These are phyloP conservation scores for Candida orba DNA, from an alignment of 805 yeast genomes.

Conservation along the genomic window DNA sequence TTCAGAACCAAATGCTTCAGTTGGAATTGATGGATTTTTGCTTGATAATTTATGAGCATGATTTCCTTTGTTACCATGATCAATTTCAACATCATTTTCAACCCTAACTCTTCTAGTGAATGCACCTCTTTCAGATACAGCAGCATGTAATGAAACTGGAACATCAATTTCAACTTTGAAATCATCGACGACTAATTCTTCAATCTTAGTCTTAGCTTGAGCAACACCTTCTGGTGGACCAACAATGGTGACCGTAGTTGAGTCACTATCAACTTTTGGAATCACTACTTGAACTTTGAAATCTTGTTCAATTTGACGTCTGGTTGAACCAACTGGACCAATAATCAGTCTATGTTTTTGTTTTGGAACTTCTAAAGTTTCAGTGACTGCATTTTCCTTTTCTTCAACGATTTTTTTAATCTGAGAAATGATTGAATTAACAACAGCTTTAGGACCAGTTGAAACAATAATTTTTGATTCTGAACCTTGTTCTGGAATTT, in stretches of 20 bases:
- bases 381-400: conserved; percentile 52
- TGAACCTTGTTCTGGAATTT: conserved; percentile 62
- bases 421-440: conserved; percentile 55
- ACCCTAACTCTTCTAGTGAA: conserved; percentile 46
- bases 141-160: conserved; percentile 51
- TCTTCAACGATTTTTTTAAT: conserved; percentile 56
- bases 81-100: conserved; percentile 50
- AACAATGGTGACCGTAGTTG: conserved; percentile 44
- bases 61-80: conserved; percentile 44
- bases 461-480: conserved; percentile 52
- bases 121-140: conserved; percentile 62
- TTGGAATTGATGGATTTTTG: conserved; percentile 40
- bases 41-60: conserved; percentile 45
- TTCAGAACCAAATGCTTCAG: conserved; percentile 35
- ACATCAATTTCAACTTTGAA: conserved; percentile 45
- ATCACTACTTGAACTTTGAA: conserved; percentile 56
- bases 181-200: conserved; percentile 53
- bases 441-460: conserved; percentile 71
- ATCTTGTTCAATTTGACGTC: conserved; percentile 65
- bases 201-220: conserved; percentile 54
- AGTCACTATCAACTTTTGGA: conserved; percentile 50
- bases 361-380: conserved; percentile 52
- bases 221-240: conserved; percentile 66
- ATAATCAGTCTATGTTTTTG: conserved; percentile 69
- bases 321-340: conserved; percentile 75